phyloP scores from a whole-genome alignment of 768 basidiomycete species.

The Jaapia argillacea region DNA sequence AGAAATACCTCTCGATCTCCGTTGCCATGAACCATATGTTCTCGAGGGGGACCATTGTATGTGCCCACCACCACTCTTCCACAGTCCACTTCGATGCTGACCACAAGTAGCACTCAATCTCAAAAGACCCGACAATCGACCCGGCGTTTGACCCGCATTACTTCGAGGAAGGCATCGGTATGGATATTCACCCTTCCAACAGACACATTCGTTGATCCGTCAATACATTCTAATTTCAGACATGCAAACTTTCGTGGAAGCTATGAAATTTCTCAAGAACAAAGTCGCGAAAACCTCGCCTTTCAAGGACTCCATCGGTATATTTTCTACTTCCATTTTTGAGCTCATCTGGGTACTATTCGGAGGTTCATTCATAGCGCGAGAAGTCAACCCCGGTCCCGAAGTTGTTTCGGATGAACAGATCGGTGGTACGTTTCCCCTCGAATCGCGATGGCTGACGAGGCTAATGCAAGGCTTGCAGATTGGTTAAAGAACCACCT shows the following conservation, averaged over 20 bases:
- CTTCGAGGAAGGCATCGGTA: slow-evolving; percentile 19
- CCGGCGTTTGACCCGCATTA: slow-evolving; percentile 17
- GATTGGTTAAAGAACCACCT: slow-evolving; percentile 13
- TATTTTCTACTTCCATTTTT: not conserved
- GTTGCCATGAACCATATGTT: slow-evolving; percentile 16
- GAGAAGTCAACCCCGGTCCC: slow-evolving; percentile 20
- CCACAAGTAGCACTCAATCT: slow-evolving; percentile 9
- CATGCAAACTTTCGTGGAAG: slow-evolving; percentile 13
- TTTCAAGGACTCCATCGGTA: slow-evolving; percentile 9
- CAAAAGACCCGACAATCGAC: slow-evolving; percentile 17
- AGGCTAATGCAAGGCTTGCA: not conserved
- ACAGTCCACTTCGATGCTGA: not conserved
- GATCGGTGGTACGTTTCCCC: slow-evolving; percentile 5
- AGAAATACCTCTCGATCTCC: slow-evolving; percentile 17
- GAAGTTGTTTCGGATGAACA: slow-evolving; percentile 19
- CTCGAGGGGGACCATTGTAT: slow-evolving; percentile 21
- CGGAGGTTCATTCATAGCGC: slow-evolving; percentile 4
- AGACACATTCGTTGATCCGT: not conserved
- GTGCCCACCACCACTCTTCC: not conserved
- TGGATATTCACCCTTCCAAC: not conserved
- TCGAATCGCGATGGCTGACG: not conserved
- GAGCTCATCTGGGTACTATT: not conserved
- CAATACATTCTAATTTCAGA: slow-evolving; percentile 6
- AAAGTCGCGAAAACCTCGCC: slow-evolving; percentile 12
- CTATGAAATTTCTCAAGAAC: slow-evolving; percentile 13